Evolutionary conservation across 257 asterid genomes (phyloP), one percentile per base, ranked within the genome.

Genomic region (Salvia rosmarinus): DNA sequence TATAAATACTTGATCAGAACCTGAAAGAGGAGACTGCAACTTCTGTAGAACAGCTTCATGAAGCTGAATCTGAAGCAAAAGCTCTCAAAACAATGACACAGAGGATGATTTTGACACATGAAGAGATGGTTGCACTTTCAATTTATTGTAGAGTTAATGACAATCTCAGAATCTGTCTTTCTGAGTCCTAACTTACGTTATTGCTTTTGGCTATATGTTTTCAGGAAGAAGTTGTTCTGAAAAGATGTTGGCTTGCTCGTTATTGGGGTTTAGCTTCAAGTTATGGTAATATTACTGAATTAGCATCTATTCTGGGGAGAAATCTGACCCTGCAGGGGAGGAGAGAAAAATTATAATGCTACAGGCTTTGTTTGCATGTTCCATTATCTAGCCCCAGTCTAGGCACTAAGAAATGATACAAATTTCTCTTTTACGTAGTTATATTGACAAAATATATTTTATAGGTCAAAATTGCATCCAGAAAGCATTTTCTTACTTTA

Each of bases 231-330:
- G 97, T 95, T 67, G 99, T 91, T 79, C 65, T 95, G 74, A 95
- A 95, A 91, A 88, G 98, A 84, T 95, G 99, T 69, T 95, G 99
- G 99, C 98, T 95, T 79, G 91, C 99, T 84, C 98, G 99, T 64
- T 95, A 91, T 62, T 95, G 99, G 99, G 82, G 93, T 73, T 86
- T 95, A 78, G 98, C 98, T 81, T 81, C 93, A 79, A 88, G 68
- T 35, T 83, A 88, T 79, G 99, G 99, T 95, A 91, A 86, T 82
- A 54, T 72, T 4, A 67, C 64, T 76, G 37, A 59, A 72, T 70
- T 52, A 42, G 46, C 2, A 3, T 73, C 40, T 37, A 3, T 60
- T 51, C 59, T 43, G 39, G 67, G 42, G 20, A 16, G 3, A 25
- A 25, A 25, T 25, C 30, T 25, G 30, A 25, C 3, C n/a, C n/a